Evolutionary conservation across 2,329 filamentous ascomycete species (phyloP).

Genomic region (Fusarium beomiforme): DNA sequence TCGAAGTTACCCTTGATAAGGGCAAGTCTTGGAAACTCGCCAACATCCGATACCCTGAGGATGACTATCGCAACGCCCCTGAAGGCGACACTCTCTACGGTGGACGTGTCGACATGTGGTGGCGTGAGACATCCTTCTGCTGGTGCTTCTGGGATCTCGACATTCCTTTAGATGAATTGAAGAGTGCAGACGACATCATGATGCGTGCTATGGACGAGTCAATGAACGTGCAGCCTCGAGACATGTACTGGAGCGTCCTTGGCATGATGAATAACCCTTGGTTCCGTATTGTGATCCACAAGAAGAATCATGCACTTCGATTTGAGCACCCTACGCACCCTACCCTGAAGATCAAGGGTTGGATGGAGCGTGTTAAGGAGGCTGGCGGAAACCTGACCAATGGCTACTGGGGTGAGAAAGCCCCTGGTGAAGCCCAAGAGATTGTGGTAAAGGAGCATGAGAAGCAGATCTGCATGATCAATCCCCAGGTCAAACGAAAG

Average conservation of each 20-base stretch:
- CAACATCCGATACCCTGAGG: conserved; percentile 84
- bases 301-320: conserved; percentile 67
- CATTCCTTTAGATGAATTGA: conserved; percentile 70
- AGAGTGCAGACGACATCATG: conserved; percentile 75
- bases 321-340: conserved; percentile 94
- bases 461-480: conserved; percentile 81
- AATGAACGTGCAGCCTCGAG: conserved; percentile 85
- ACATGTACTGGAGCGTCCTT: conserved; percentile 96
- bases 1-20: conserved; percentile 85
- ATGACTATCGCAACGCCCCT: conserved; percentile 75
- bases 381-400: conserved; percentile 82
- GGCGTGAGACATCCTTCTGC: conserved; percentile 84
- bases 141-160: conserved; percentile 93
- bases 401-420: conserved; percentile 83
- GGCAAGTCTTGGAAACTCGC: conserved; percentile 83
- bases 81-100: conserved; percentile 75
- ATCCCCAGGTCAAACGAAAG: conserved; percentile 67
- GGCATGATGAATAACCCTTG: conserved; percentile 99
- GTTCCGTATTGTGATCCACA: conserved; percentile 83
- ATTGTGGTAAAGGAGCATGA: conserved; percentile 58
- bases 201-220: conserved; percentile 91
- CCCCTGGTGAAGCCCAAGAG: conserved; percentile 61
- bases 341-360: conserved; percentile 79
- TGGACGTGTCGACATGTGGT: conserved; percentile 81
- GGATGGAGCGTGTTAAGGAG: conserved; percentile 94